Evolutionary conservation across 108 stramenopile genomes (phyloP).

Genomic region (Schizochytrium sp.): DNA sequence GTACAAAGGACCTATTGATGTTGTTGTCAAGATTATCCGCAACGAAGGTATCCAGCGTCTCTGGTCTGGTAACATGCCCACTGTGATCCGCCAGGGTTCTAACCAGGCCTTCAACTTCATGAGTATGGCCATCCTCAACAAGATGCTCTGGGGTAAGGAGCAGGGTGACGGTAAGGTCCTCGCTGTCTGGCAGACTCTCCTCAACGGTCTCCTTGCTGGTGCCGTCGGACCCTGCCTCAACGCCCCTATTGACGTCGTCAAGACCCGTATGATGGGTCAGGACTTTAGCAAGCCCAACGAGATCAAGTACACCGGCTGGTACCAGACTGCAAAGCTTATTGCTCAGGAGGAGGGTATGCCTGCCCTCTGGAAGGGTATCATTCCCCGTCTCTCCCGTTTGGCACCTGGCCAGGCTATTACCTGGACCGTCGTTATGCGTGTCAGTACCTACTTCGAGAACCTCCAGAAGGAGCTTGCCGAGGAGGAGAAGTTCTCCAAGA

Average conservation of each 20-base stretch:
- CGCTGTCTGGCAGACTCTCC: slow-evolving; percentile 86
- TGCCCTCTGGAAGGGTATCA: slow-evolving; percentile 96
- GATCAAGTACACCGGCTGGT: slow-evolving; percentile 86
- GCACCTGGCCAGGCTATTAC: slow-evolving; percentile 98
- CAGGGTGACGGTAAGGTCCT: slow-evolving; percentile 73
- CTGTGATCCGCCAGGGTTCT: slow-evolving; percentile 95
- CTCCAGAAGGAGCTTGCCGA: slow-evolving; percentile 31
- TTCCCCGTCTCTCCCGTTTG: slow-evolving; percentile 92
- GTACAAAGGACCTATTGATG: slow-evolving; percentile 92
- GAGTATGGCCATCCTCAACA: slow-evolving; percentile 86
- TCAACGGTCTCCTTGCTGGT: slow-evolving; percentile 91
- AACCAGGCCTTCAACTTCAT: slow-evolving; percentile 99
- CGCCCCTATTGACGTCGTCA: slow-evolving; percentile 94
- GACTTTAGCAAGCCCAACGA: slow-evolving; percentile 67
- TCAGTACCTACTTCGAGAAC: slow-evolving; percentile 61
- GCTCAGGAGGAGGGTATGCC: slow-evolving; percentile 90
- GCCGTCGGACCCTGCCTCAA: slow-evolving; percentile 93
- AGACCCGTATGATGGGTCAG: slow-evolving; percentile 96
- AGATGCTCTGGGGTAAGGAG: slow-evolving; percentile 63
- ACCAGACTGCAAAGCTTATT: slow-evolving; percentile 84
- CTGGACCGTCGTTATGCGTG: slow-evolving; percentile 70
- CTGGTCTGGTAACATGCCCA: slow-evolving; percentile 89
- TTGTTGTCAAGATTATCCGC: slow-evolving; percentile 83
- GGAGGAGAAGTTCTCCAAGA: slow-evolving; percentile 29
- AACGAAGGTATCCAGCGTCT: slow-evolving; percentile 85